Conservation (phyloP, 129 eudicot species). For the Sambucus nigra region DNA sequence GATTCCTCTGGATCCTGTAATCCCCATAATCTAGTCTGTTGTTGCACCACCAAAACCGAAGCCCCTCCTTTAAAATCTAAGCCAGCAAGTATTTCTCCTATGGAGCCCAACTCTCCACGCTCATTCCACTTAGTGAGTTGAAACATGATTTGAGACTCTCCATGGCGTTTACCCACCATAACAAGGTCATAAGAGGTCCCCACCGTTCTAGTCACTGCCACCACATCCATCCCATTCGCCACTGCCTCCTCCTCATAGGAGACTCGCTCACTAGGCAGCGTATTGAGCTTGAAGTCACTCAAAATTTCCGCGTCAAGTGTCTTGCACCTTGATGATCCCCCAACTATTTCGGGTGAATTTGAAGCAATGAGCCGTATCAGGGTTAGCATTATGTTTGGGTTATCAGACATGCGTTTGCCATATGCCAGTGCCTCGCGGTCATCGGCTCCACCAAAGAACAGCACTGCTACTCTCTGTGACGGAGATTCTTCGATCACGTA, state of each 20-base stretch:
- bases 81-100: slow-evolving; percentile 34
- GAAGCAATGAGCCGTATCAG: slow-evolving; percentile 17
- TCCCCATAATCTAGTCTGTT: slow-evolving; percentile 43
- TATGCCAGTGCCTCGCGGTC: slow-evolving; percentile 45
- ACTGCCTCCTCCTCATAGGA: slow-evolving; percentile 26
- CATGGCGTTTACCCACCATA: slow-evolving; percentile 39
- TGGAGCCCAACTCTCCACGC: slow-evolving; percentile 30
- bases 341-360: slow-evolving; percentile 2
- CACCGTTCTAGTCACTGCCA: slow-evolving; percentile 16
- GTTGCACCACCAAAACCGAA: slow-evolving; percentile 40
- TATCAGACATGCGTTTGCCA: slow-evolving; percentile 26
- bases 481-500: slow-evolving; percentile 8
- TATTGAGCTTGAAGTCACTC: slow-evolving; percentile 16
- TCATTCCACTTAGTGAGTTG: slow-evolving; percentile 28
- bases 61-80: slow-evolving; percentile 15
- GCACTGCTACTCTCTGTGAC: slow-evolving; percentile 18
- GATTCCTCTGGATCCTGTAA: slow-evolving; percentile 45
- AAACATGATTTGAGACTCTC: slow-evolving; percentile 14
- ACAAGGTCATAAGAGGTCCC: slow-evolving; percentile 22
- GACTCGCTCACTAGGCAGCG: slow-evolving; percentile 5
- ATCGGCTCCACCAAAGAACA: slow-evolving; percentile 41
- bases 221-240: slow-evolving; percentile 18
- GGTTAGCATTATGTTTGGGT: slow-evolving; percentile 12
- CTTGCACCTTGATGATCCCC: slow-evolving; percentile 23
- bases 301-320: slow-evolving; percentile 24